Conservation (phyloP, 148 eudicot species). For the Rhododendron ferrugineum region DNA sequence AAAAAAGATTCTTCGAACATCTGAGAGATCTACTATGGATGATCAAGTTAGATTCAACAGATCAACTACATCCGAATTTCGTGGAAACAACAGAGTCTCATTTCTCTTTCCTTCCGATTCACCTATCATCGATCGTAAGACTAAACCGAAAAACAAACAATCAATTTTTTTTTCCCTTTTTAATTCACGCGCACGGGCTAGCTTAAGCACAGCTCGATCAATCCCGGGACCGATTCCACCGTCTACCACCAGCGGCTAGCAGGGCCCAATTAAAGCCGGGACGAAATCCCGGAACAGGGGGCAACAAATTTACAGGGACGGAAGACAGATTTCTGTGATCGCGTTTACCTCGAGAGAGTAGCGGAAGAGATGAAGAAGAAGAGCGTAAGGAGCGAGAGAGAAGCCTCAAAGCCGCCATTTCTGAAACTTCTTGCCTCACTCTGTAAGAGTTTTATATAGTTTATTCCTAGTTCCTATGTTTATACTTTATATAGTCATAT, state of each 20-base stretch:
- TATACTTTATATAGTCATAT: not conserved
- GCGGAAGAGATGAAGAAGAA: not conserved
- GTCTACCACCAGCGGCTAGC: too few relatives aligned
- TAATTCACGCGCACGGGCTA: too few relatives aligned
- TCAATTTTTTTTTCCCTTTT: too few relatives aligned
- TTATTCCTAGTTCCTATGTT: too few relatives aligned
- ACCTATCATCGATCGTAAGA: not conserved
- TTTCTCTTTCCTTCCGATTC: not conserved
- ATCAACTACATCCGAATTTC: not conserved
- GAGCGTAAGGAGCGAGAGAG: conserved; percentile 13
- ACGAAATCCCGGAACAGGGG: not conserved
- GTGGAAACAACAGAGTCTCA: not conserved
- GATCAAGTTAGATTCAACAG: not conserved
- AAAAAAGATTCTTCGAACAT: not conserved
- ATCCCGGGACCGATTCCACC: too few relatives aligned
- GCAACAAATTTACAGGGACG: not conserved
- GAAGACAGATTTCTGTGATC: not conserved
- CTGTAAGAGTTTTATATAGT: not conserved
- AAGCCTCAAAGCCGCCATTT: conserved; percentile 15
- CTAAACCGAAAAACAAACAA: not conserved
- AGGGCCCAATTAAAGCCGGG: too few relatives aligned
- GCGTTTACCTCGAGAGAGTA: conserved; percentile 4
- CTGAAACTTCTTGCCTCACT: not conserved
- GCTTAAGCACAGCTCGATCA: too few relatives aligned
- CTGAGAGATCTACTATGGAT: not conserved